Evolutionary conservation across 1,284 basidiomycete genomes (phyloP).

Genomic region (Fomitopsis betulina): DNA sequence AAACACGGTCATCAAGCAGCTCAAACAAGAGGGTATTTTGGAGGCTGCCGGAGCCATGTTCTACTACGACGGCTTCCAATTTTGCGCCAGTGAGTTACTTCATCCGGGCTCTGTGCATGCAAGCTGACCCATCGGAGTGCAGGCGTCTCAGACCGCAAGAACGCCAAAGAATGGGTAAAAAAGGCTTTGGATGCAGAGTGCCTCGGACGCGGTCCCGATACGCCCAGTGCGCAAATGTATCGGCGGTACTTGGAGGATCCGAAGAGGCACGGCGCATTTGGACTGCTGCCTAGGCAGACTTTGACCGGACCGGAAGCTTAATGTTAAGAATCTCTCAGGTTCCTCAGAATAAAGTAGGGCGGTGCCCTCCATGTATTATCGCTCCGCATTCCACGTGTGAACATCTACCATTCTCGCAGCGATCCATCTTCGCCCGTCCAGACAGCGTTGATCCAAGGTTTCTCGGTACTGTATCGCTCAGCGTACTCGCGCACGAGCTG

Average conservation of each 20-base stretch:
- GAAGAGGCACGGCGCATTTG: conserved; percentile 16
- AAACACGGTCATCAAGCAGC: conserved; percentile 16
- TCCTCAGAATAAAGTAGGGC: too few species aligned
- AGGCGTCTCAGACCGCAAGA: conserved; percentile 20
- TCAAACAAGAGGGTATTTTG: conserved; percentile 19
- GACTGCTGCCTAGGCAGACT: conserved; percentile 11
- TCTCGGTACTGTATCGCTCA: conserved; percentile 28
- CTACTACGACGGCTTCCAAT: conserved; percentile 25
- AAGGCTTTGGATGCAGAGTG: conserved; percentile 21
- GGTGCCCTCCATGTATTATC: too few species aligned
- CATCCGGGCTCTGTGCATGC: background rate
- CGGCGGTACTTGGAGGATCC: conserved; percentile 18
- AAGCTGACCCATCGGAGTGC: background rate
- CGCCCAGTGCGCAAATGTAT: conserved; percentile 15
- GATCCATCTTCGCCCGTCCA: conserved; percentile 54
- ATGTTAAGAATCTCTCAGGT: too few species aligned
- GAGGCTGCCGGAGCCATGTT: conserved; percentile 13
- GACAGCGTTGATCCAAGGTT: conserved; percentile 58
- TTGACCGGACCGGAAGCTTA: conserved; percentile 17
- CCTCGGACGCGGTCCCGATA: conserved; percentile 17
- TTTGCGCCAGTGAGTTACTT: conserved; percentile 18
- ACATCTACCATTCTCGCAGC: conserved; percentile 47
- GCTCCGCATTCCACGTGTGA: too few species aligned
- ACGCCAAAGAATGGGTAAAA: conserved; percentile 24
- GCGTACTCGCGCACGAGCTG: conserved; percentile 51